A percentile compares a stretch with the other conserved stretches of the same genome.
phyloP scores from a whole-genome alignment of 1,139 yeast genomes.

The Pichia sp. region DNA sequence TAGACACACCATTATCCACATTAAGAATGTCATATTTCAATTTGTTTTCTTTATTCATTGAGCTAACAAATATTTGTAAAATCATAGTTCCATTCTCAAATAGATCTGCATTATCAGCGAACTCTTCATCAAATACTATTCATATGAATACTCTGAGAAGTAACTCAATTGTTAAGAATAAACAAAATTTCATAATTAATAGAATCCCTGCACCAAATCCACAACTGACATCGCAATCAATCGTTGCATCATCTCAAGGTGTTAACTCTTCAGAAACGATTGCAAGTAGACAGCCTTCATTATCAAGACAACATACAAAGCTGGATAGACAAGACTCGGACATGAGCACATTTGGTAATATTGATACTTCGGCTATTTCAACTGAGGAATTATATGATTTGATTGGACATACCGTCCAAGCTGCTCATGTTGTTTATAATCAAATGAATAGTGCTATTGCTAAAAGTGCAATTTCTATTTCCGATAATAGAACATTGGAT shows the following conservation, averaged over 20 bases:
- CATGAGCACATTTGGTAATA: constrained; percentile 17
- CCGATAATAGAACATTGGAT: constrained; percentile 26
- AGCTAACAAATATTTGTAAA: constrained; percentile 70
- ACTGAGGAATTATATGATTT: constrained; percentile 77
- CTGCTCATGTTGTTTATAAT: constrained; percentile 77
- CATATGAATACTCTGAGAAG: neutral
- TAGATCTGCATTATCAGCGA: neutral
- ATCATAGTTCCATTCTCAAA: constrained; percentile 41
- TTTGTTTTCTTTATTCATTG: constrained; percentile 71
- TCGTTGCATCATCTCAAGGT: neutral
- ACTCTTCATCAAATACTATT: constrained; percentile 9
- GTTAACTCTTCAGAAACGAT: neutral
- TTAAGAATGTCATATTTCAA: constrained; percentile 72
- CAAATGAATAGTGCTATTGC: constrained; percentile 78
- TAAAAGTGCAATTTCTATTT: constrained; percentile 62
- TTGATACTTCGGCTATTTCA: constrained; percentile 42
- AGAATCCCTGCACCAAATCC: constrained; percentile 11
- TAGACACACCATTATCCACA: constrained; percentile 17
- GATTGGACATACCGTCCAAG: constrained; percentile 68
- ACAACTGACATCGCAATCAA: constrained; percentile 3
- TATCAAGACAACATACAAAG: constrained; percentile 31
- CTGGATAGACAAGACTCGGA: constrained; percentile 32
- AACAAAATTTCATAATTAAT: constrained; percentile 12
- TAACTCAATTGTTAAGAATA: neutral
- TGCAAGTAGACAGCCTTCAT: constrained; percentile 7